A percentile compares a stretch with the other conserved stretches of the same genome.
These are phyloP conservation scores for Chaetomium olivaceum DNA, from an alignment of 2,329 filamentous ascomycete species.

Conservation along the genomic window DNA sequence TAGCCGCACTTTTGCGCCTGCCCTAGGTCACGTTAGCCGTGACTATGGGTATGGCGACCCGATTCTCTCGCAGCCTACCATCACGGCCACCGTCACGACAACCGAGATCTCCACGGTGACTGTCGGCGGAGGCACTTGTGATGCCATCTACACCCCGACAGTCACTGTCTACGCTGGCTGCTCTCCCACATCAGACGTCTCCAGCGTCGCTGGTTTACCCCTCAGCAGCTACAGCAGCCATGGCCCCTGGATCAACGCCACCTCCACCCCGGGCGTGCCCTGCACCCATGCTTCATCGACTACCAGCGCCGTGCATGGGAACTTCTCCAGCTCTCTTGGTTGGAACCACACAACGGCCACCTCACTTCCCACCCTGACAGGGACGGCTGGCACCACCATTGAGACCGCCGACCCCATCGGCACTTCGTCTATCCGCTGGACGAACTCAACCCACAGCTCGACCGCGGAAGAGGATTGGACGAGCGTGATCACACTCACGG, in stretches of 20 bases:
- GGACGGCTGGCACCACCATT: background rate
- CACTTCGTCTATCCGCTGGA: background rate
- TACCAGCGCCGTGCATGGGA: background rate
- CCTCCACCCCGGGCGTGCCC: background rate
- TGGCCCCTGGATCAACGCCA: slow-evolving; percentile 11
- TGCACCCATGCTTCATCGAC: slow-evolving; percentile 1
- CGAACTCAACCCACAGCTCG: background rate
- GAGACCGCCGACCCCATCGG: slow-evolving; percentile 15
- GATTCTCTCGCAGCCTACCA: background rate
- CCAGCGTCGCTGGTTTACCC: background rate
- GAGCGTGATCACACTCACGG: slow-evolving; percentile 7
- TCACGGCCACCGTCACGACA: slow-evolving; percentile 17
- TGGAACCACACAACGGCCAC: slow-evolving; percentile 8
- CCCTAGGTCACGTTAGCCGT: background rate
- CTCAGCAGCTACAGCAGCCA: slow-evolving; percentile 3
- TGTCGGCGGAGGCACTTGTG: slow-evolving; percentile 13
- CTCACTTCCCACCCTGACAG: background rate
- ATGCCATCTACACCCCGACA: slow-evolving; percentile 8
- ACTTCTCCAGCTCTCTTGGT: slow-evolving; percentile 1
- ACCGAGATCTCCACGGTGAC: slow-evolving; percentile 20
- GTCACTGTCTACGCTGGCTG: slow-evolving; percentile 20
- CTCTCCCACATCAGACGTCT: background rate
- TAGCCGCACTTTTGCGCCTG: slow-evolving; percentile 17
- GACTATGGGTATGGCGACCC: slow-evolving; percentile 5
- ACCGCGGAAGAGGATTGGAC: slow-evolving; percentile 8